Base-by-base conservation (phyloP, 2,329 filamentous ascomycete genomes). In the Diaporthe caulivora region DNA sequence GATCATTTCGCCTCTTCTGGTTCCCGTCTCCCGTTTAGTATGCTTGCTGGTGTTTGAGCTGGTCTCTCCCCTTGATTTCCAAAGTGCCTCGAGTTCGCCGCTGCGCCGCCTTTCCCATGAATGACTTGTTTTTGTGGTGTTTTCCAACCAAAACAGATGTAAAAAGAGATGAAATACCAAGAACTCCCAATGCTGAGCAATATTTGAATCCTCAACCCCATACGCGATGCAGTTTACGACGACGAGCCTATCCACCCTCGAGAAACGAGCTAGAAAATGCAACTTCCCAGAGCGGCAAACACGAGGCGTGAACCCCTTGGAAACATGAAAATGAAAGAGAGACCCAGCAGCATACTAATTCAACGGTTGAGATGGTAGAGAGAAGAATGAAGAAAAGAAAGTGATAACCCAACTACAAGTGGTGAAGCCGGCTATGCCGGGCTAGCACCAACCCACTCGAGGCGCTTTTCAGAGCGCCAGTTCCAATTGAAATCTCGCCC, bases 361-460 rank as follows among this genome's bases (percentile, higher is more conserved):
- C 67, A 69, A 57, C 68, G 44, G n/a, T 44, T 44, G 24, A 34
- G 24, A 57, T 57, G 58, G 54, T 54, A 31, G 37, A 18, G 34
- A 69, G 29, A 24, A 54, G 51, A 70, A 73, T 75, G 73, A 72
- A 60, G 77, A 60, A 74, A 72, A 71, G 65, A 74, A 79, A 78
- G 75, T 53, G 79, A 80, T 83, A 84, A 84, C 85, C 81, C 83
- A 89, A 89, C 89, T 86, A 92, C 89, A 91, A 91, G 89, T 90
- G 90, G 82, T 86, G 81, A 82, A 79, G 92, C 91, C 94, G 97
- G 69, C 69, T 71, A 71, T 8, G 69, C 69, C 55, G 69, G 69
- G 86, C 94, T 75, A 67, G 74, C 94, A 87, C 95, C 95, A 91
- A 98, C 94, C 92, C 96, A 97, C 91, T 97, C 95, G 82, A 94